Conservation (phyloP, 192 early-diverging fungal species). For the Mortierella alpina region DNA sequence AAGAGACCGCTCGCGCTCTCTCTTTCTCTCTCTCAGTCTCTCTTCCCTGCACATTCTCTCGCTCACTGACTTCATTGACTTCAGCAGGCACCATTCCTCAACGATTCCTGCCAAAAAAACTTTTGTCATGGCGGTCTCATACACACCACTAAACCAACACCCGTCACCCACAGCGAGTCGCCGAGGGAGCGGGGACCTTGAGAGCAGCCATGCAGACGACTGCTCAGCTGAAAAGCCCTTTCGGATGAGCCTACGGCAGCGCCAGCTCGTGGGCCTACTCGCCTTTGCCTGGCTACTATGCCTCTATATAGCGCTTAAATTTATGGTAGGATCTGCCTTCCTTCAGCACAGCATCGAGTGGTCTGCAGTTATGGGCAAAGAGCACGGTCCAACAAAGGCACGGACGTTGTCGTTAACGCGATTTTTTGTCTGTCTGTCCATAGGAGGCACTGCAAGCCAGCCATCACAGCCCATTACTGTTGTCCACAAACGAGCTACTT, state of each 20-base stretch:
- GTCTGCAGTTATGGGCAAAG: background rate
- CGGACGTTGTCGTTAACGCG: background rate
- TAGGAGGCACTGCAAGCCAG: slow-evolving; percentile 7
- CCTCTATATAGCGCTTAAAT: slow-evolving; percentile 10
- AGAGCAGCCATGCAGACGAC: background rate
- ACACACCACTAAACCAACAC: slow-evolving; percentile 15
- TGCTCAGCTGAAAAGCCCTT: background rate
- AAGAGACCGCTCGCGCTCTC: no score
- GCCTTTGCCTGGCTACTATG: slow-evolving; percentile 17
- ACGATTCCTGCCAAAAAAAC: background rate
- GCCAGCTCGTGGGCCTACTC: slow-evolving; percentile 20
- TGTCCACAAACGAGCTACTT: slow-evolving; percentile 15
- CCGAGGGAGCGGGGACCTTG: slow-evolving; percentile 12
- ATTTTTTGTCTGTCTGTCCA: background rate
- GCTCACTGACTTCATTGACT: background rate
- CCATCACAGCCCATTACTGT: slow-evolving; percentile 12
- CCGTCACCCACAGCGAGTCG: background rate
- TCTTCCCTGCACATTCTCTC: background rate
- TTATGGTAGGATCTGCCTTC: slow-evolving; percentile 5
- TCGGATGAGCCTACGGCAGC: slow-evolving; percentile 8
- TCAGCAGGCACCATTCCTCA: background rate
- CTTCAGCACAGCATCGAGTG: background rate
- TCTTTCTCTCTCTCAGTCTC: background rate
- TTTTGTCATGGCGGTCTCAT: slow-evolving; percentile 4
- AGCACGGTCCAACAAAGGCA: background rate